These are phyloP conservation scores for Hypoxylon sp. DNA, from an alignment of 2,329 filamentous ascomycete genomes.

Conservation along the genomic window DNA sequence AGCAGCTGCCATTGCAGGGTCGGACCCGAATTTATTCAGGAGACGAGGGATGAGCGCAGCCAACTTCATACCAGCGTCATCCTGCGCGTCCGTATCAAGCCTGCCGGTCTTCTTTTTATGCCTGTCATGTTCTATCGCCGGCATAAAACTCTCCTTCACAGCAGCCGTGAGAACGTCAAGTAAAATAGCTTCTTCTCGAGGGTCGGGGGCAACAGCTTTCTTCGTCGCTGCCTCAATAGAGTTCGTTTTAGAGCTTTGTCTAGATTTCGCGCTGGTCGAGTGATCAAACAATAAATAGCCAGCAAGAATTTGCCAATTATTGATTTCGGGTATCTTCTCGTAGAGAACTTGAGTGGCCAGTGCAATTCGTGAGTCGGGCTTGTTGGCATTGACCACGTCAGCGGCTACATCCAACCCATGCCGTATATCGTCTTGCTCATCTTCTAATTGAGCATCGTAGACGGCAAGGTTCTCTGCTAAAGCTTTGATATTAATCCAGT, in stretches of 20 bases:
- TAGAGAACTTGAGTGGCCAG: slow-evolving; percentile 88
- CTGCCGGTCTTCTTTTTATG: slow-evolving; percentile 69
- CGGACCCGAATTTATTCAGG: slow-evolving; percentile 92
- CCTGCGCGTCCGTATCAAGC: slow-evolving; percentile 77
- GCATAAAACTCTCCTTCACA: slow-evolving; percentile 79
- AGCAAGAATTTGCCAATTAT: slow-evolving; percentile 88
- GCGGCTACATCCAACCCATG: slow-evolving; percentile 64
- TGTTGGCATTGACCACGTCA: slow-evolving; percentile 71
- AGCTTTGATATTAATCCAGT: slow-evolving; percentile 94
- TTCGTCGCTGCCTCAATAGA: slow-evolving; percentile 75
- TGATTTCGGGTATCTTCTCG: slow-evolving; percentile 82
- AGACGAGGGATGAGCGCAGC: slow-evolving; percentile 85
- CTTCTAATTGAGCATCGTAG: slow-evolving; percentile 79
- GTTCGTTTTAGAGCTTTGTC: slow-evolving; percentile 64
- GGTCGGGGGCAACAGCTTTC: slow-evolving; percentile 77
- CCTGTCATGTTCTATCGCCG: slow-evolving; percentile 74
- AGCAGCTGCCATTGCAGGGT: slow-evolving; percentile 84
- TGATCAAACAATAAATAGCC: slow-evolving; percentile 95
- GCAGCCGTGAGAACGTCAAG: slow-evolving; percentile 88
- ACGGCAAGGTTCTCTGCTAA: slow-evolving; percentile 84
- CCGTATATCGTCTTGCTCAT: slow-evolving; percentile 63
- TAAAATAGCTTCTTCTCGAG: slow-evolving; percentile 84
- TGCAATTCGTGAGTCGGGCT: slow-evolving; percentile 83
- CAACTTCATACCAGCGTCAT: slow-evolving; percentile 82
- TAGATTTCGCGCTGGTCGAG: slow-evolving; percentile 72